Evolutionary conservation across 169 alveolate genomes (phyloP), one percentile per base, ranked within the genome.

Genomic region (Amoebophrya sp.): DNA sequence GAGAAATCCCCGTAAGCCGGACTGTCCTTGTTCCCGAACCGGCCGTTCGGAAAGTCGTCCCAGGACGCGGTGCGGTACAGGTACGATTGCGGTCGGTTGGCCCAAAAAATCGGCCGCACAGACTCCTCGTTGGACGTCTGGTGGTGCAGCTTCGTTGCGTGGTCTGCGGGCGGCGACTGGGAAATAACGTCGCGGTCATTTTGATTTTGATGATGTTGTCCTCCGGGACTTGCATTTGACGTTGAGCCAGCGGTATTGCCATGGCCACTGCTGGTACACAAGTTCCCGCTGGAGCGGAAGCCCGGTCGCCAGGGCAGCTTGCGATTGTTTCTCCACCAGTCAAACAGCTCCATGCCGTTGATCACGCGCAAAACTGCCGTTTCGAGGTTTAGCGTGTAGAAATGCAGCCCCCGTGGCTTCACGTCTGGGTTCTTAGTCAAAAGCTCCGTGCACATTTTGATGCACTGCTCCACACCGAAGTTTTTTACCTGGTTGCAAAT

Each of bases 11-110:
- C 96, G 47, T 92, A 95, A 39, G 97, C 97, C 12, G 97, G 95
- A 53, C 95, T 92, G 77, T 96, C 93, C n/a, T 94, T 92, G 40
- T 77, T 94, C 7, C 96, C 96, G 96, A 96, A 95, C 89, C 96
- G 90, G 32, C 97, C 96, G 92, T 95, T 95, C 77, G 97, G 97
- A 90, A 94, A 95, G 66, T 95, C 97, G 77, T 95, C 97, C 96
- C 97, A 95, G 55, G 77, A 92, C 18, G 40, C 25, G 39, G 97
- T 95, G 40, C 96, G 89, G 38, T 95, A 95, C 54, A 95, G 95
- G 93, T 95, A 95, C 35, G 94, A 77, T 92, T 95, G 93, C 39
- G 96, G 97, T 53, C 95, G 93, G 77, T 95, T 95, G 40, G 95
- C 91, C 97, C 97, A 95, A 89, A 93, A 92, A 14, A 95, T 95